Evolutionary conservation across 345 rosid genomes (phyloP).

Genomic region (Sisymbrium altissimum): DNA sequence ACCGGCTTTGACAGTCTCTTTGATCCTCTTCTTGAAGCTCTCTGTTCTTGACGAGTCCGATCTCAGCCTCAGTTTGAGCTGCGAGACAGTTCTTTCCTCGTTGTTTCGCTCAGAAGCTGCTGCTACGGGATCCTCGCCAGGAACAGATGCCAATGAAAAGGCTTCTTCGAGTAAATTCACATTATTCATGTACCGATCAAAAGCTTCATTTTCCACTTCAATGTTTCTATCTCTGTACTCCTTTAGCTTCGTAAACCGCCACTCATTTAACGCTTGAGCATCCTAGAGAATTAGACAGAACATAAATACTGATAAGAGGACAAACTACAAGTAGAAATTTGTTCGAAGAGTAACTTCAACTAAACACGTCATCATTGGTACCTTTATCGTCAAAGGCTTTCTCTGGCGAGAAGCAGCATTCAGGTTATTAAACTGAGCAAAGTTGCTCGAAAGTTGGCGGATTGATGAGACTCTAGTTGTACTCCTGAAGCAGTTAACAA

Average conservation of each 20-base stretch:
- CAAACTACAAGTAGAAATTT: background rate
- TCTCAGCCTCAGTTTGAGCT: slow-evolving; percentile 51
- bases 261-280: slow-evolving; percentile 76
- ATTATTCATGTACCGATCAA: slow-evolving; percentile 77
- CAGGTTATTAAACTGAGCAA: slow-evolving; percentile 82
- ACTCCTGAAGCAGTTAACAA: slow-evolving; percentile 48
- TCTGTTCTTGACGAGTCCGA: slow-evolving; percentile 50
- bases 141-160: slow-evolving; percentile 46
- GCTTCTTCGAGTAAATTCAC: slow-evolving; percentile 74
- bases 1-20: slow-evolving; percentile 56
- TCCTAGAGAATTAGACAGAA: slow-evolving; percentile 51
- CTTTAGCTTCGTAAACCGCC: slow-evolving; percentile 89
- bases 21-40: slow-evolving; percentile 50
- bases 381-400: slow-evolving; percentile 88
- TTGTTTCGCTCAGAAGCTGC: slow-evolving; percentile 33
- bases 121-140: slow-evolving; percentile 36
- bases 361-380: slow-evolving; percentile 4
- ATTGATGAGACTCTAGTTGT: slow-evolving; percentile 65
- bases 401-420: slow-evolving; percentile 62
- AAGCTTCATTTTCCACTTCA: slow-evolving; percentile 79
- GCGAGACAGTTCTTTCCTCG: slow-evolving; percentile 26
- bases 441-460: slow-evolving; percentile 78
- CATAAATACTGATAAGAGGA: background rate
- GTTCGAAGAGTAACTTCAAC: background rate
- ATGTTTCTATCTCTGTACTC: slow-evolving; percentile 67